phyloP scores from a whole-genome alignment of 225 moss, liverwort and hornwort genomes.

The Physcomitrium patens region DNA sequence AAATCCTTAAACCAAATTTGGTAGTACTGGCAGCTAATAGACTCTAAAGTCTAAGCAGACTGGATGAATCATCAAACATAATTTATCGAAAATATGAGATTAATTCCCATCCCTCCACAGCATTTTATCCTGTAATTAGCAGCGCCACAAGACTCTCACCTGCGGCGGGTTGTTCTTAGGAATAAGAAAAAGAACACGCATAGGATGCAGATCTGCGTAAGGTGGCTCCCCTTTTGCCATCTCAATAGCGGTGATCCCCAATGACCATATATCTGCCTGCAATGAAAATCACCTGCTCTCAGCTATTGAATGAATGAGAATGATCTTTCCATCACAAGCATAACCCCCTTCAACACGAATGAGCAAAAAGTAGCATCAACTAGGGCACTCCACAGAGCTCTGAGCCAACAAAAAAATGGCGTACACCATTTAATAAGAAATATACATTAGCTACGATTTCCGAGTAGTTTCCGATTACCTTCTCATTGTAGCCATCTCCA shows the following conservation, averaged over 20 bases:
- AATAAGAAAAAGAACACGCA: constrained; percentile 84
- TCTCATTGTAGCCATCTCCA: constrained; percentile 80
- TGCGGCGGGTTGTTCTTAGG: constrained; percentile 81
- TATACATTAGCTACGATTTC: background rate
- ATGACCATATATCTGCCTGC: constrained; percentile 88
- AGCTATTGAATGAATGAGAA: constrained; percentile 12
- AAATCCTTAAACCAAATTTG: background rate
- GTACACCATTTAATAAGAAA: background rate
- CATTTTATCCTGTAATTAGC: background rate
- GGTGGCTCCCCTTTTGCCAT: constrained; percentile 94
- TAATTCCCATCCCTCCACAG: background rate
- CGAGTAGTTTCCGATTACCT: constrained; percentile 40
- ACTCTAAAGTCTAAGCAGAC: background rate
- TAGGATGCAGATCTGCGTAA: constrained; percentile 81
- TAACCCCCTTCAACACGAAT: constrained; percentile 4
- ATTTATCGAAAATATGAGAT: background rate
- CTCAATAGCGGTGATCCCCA: constrained; percentile 87
- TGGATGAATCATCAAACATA: background rate
- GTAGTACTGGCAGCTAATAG: background rate
- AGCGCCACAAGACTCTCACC: constrained; percentile 26
- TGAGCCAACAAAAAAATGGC: background rate
- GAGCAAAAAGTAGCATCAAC: background rate
- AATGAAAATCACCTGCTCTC: constrained; percentile 21
- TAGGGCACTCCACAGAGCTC: constrained; percentile 11
- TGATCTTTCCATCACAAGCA: background rate